Evolutionary conservation across 768 basidiomycete genomes (phyloP).

Genomic region (Sistotremastrum niveocremeum): DNA sequence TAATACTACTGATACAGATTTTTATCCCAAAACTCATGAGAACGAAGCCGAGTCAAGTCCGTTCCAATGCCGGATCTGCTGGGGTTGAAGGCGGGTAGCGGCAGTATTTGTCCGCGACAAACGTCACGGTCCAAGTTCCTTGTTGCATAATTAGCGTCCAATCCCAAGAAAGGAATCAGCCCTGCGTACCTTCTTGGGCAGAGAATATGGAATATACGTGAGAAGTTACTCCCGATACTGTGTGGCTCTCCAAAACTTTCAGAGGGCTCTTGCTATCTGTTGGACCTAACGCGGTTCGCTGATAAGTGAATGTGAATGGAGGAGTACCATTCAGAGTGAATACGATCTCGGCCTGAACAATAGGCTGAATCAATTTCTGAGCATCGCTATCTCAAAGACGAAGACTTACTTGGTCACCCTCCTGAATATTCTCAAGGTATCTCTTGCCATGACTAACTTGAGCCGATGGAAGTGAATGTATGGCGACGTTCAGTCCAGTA

Average conservation of each 20-base stretch:
- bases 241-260: conserved; percentile 85
- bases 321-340: conserved; percentile 86
- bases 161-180: conserved; percentile 1
- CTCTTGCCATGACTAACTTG: conserved; percentile 78
- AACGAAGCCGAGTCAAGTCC: neutral
- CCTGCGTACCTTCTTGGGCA: conserved; percentile 63
- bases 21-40: too few relatives aligned
- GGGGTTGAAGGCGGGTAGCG: conserved; percentile 69
- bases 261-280: conserved; percentile 36
- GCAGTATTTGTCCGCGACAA: conserved; percentile 82
- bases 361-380: neutral
- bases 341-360: conserved; percentile 82
- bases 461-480: conserved; percentile 80
- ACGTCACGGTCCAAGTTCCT: conserved; percentile 90
- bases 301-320: conserved; percentile 94
- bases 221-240: conserved; percentile 62
- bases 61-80: conserved; percentile 16
- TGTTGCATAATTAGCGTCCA: conserved; percentile 6
- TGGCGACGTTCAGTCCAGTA: conserved; percentile 53
- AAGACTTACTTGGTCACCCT: conserved; percentile 38
- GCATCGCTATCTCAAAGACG: conserved; percentile 1
- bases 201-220: conserved; percentile 85
- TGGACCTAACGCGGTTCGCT: conserved; percentile 52
- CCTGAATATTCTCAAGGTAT: conserved; percentile 75
- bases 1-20: too few relatives aligned